Percentiles rank a stretch among this genome's conserved stretches.
Conservation (phyloP, 495 filamentous ascomycete genomes). For the Tuber umbilicatum region DNA sequence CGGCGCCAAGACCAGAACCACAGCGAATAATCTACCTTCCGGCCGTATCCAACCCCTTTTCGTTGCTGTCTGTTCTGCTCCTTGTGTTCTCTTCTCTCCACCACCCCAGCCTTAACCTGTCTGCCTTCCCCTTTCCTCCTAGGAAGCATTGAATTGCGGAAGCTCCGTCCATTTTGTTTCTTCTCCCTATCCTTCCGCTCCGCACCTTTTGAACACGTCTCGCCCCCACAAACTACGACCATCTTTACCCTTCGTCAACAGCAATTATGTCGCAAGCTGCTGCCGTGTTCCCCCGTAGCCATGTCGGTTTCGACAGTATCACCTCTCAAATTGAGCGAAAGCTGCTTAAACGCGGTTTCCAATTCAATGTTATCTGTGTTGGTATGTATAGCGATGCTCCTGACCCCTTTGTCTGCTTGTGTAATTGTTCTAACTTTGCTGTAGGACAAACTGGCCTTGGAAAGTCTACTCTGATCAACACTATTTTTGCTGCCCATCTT, state of each 20-base stretch:
- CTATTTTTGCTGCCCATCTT: conserved; percentile 98
- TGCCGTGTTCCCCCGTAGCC: conserved; percentile 83
- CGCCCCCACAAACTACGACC: conserved; percentile 9
- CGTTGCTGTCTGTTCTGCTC: neutral
- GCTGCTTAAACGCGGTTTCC: conserved; percentile 98
- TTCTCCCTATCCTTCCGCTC: neutral
- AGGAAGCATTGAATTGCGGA: neutral
- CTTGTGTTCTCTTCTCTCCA: conserved; percentile 3
- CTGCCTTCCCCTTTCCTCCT: conserved; percentile 6
- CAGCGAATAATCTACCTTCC: conserved; percentile 9
- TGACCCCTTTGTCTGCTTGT: conserved; percentile 1
- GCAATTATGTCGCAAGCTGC: conserved; percentile 47
- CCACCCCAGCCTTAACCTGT: conserved; percentile 2
- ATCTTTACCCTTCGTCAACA: conserved; percentile 6
- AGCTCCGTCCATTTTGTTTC: neutral
- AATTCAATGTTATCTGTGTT: conserved; percentile 99
- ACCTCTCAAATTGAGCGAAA: conserved; percentile 97
- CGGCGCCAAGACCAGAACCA: conserved; percentile 13
- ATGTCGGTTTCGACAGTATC: conserved; percentile 99
- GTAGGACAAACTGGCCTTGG: conserved; percentile 95
- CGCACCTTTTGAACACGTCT: conserved; percentile 18
- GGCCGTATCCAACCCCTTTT: conserved; percentile 26
- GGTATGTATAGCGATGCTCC: conserved; percentile 56
- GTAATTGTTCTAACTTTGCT: conserved; percentile 43
- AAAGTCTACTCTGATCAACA: conserved; percentile 99